Conservation (phyloP, 345 rosid species). For the Rhodamnia argentea region DNA sequence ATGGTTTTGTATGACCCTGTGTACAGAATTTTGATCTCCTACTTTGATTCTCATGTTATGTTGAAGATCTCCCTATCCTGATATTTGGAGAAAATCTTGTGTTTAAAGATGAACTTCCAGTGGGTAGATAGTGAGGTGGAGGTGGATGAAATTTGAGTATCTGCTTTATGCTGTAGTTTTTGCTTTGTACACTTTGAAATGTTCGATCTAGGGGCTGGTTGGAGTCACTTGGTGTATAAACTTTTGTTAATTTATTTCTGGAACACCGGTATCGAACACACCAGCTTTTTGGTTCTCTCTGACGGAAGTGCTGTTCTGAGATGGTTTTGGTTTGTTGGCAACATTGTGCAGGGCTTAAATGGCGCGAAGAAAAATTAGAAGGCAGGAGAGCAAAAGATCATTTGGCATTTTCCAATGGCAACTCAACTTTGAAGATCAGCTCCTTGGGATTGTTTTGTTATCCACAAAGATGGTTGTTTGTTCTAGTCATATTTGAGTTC, state of each 20-base stretch:
- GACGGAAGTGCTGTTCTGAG: too few relatives aligned
- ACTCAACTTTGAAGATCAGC: conserved; percentile 58
- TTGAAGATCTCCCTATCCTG: not conserved
- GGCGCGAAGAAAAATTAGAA: not conserved
- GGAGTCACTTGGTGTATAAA: not conserved
- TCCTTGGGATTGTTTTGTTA: conserved; percentile 71
- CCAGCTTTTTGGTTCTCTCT: too few relatives aligned
- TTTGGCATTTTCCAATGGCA: conserved; percentile 51
- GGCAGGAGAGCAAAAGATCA: not conserved
- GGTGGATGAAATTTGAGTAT: not conserved
- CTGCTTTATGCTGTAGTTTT: not conserved
- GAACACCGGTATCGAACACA: not conserved
- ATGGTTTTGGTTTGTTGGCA: too few relatives aligned
- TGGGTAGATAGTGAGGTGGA: not conserved
- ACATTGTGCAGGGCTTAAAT: not conserved
- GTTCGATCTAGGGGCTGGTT: not conserved
- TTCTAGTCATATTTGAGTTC: too few relatives aligned
- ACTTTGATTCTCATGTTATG: not conserved
- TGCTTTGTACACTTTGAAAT: not conserved
- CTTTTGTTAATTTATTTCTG: not conserved
- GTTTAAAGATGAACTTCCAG: not conserved
- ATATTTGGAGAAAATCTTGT: not conserved
- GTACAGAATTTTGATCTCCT: not conserved
- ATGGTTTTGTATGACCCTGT: not conserved
- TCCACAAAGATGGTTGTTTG: too few relatives aligned